Evolutionary conservation across 78 protist genomes (phyloP).

Genomic region (Chrysochromulina tobinii): DNA sequence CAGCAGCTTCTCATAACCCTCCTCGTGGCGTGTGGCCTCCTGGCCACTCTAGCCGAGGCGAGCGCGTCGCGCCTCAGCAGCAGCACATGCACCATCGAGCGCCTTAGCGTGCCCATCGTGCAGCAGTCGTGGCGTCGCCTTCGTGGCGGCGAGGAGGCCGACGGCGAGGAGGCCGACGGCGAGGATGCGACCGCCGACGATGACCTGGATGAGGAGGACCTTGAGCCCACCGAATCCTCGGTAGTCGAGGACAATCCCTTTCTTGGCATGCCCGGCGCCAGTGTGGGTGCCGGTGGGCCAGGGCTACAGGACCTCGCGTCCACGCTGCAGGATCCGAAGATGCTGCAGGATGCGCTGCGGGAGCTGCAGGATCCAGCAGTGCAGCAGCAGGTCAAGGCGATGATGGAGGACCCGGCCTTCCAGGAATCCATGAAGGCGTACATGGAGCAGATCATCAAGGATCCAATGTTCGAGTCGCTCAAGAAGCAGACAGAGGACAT

Average conservation of each 20-base stretch:
- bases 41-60: not conserved
- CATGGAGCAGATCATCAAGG: not conserved
- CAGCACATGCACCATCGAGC: not conserved
- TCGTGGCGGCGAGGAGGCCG: not conserved
- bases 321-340: not conserved
- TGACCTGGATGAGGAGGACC: not conserved
- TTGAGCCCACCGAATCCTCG: not conserved
- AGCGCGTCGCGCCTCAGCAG: not conserved
- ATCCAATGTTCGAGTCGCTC: not conserved
- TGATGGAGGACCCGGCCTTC: constrained; percentile 22
- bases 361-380: constrained; percentile 5
- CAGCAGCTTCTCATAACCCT: not conserved
- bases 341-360: not conserved
- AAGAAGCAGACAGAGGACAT: not conserved
- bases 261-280: not conserved
- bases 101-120: not conserved
- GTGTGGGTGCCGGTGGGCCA: not conserved
- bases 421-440: not conserved
- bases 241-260: not conserved
- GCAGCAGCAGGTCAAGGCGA: not conserved
- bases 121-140: not conserved
- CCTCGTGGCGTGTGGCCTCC: not conserved
- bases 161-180: not conserved
- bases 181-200: not conserved
- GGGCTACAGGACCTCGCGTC: not conserved